These are phyloP conservation scores for Sparassis latifolia DNA, from an alignment of 1,284 basidiomycete species.

Conservation along the genomic window DNA sequence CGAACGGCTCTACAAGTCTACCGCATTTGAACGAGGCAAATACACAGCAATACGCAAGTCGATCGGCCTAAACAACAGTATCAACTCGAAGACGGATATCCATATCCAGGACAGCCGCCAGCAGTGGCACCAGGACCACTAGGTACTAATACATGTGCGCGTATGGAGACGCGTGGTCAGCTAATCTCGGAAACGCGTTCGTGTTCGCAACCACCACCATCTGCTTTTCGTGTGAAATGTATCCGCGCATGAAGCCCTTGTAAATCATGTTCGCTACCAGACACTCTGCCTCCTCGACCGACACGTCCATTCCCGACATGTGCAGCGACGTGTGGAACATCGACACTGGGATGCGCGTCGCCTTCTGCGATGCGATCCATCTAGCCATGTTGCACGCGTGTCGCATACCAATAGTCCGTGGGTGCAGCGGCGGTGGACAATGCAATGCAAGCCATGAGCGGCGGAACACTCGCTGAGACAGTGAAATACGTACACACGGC, in stretches of 20 bases:
- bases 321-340: constrained; percentile 70
- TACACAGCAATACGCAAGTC: too few relatives aligned
- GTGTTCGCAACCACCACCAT: constrained; percentile 84
- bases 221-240: constrained; percentile 93
- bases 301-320: constrained; percentile 57
- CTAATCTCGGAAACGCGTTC: constrained; percentile 75
- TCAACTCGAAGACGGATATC: too few relatives aligned
- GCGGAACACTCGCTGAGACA: background rate
- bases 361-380: constrained; percentile 72
- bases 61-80: too few relatives aligned
- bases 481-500: constrained; percentile 63
- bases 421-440: background rate
- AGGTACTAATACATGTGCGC: constrained; percentile 19
- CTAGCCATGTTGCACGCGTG: constrained; percentile 30
- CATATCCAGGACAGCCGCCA: too few relatives aligned
- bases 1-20: too few relatives aligned
- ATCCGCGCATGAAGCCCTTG: constrained; percentile 88
- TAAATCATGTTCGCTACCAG: constrained; percentile 92
- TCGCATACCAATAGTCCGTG: background rate
- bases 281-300: constrained; percentile 85
- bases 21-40: too few relatives aligned
- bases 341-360: constrained; percentile 69
- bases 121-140: too few relatives aligned
- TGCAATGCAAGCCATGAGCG: background rate
- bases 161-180: constrained; percentile 54